Evolutionary conservation across 2,329 filamentous ascomycete genomes (phyloP).

Genomic region (Talaromyces sp.): DNA sequence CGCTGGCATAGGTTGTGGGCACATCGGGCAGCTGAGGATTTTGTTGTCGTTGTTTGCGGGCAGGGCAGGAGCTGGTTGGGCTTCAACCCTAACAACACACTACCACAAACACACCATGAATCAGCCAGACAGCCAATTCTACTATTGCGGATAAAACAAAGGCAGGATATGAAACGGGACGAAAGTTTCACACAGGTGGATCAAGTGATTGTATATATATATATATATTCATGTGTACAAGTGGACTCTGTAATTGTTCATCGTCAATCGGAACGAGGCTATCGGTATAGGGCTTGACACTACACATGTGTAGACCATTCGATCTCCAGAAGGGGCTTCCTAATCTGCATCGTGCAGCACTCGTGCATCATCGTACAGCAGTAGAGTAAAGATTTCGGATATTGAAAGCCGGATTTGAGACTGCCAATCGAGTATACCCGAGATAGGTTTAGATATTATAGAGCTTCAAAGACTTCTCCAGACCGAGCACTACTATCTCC

Average conservation of each 20-base stretch:
- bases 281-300: neutral
- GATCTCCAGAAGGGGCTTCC: neutral
- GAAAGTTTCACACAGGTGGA: neutral
- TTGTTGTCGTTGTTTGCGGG: neutral
- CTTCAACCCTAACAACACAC: slow-evolving; percentile 11
- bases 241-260: neutral
- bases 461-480: neutral
- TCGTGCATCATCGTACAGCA: slow-evolving; percentile 9
- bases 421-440: neutral
- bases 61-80: slow-evolving; percentile 12
- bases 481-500: neutral
- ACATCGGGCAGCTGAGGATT: slow-evolving; percentile 14
- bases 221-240: neutral
- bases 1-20: neutral
- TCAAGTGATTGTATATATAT: neutral
- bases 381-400: neutral
- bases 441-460: neutral
- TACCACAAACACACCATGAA: neutral
- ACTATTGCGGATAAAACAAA: neutral
- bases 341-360: neutral
- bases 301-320: neutral
- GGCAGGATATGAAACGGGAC: slow-evolving; percentile 2
- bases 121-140: neutral
- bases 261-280: neutral
- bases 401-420: neutral